Base-by-base conservation (phyloP, 495 filamentous ascomycete species). In the Staphylotrichum tortipilum region DNA sequence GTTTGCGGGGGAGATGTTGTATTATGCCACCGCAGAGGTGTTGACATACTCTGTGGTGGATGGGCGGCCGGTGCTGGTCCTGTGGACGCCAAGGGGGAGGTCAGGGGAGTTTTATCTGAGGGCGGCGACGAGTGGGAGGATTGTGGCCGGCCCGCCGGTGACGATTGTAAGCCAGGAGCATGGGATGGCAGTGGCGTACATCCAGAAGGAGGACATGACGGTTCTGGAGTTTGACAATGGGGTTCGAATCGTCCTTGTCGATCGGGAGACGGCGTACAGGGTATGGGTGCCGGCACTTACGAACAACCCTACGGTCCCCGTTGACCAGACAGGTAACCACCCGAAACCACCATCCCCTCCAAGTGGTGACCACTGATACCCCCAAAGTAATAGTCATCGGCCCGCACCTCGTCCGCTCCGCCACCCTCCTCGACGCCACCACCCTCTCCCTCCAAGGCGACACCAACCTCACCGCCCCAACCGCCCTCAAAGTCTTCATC, bases 21-120 rank as follows among this genome's bases (percentile, higher is more conserved):
- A 87, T 8, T 91, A 89, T 67, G 87, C 82, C 0, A 84, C 85
- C 5, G 83, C 81, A 0, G 86, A 92, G 47, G 73, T 88, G 18
- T 85, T 87, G 47, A 87, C 83, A 2, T 73, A 68, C 10, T 56
- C 71, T 6, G 75, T 71, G 49, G 57, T 47, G 21, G 52, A 55
- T 1, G 45, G 58, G 34, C 55, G 40, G 10, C 83, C 79, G 26
- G 68, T 85, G 2, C 65, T 89, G 6, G 68, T 89, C 4, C 11
- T 42, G 39, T 42, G 39, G 39, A 42, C 39, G 1, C 39, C 39
- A 2, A 17, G 14, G 2, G 39, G 39, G 7, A 15, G 39, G 15
- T 18, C 23, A 7, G 39, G 23, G 7, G 39, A 42, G 22, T 57
- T 92, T 10, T 90, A 86, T 52, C 68, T 69, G 4, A 55, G 75